phyloP scores from a whole-genome alignment of 768 basidiomycete genomes.

The Rhizopogon salebrosus region DNA sequence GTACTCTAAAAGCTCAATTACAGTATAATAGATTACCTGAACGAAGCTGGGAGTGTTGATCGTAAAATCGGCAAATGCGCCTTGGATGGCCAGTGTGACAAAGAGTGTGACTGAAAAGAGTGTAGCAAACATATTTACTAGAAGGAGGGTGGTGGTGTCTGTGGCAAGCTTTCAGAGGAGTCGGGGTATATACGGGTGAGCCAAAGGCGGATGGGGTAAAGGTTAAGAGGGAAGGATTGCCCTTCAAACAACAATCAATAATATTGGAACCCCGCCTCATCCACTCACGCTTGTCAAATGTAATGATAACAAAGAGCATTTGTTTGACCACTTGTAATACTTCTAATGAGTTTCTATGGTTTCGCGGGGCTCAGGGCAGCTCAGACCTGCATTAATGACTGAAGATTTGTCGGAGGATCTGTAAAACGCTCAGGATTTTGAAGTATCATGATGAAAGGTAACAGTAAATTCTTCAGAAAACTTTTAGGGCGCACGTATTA shows the following conservation, averaged over 20 bases:
- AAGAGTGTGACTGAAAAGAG: conserved; percentile 72
- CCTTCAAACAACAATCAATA: conserved; percentile 20
- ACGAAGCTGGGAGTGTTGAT: conserved; percentile 46
- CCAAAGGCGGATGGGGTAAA: conserved; percentile 19
- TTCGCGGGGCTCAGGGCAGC: too few relatives aligned
- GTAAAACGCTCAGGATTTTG: too few relatives aligned
- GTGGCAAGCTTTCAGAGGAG: background rate
- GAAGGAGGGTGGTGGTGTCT: conserved; percentile 1
- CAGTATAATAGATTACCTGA: conserved; percentile 36
- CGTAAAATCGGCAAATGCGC: conserved; percentile 48
- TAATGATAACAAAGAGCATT: too few relatives aligned
- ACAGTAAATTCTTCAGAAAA: too few relatives aligned
- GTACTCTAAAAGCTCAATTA: background rate
- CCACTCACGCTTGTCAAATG: too few relatives aligned
- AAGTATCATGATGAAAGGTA: too few relatives aligned
- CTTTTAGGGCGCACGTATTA: too few relatives aligned
- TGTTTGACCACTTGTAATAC: too few relatives aligned
- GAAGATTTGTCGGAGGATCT: too few relatives aligned
- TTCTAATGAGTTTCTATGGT: too few relatives aligned
- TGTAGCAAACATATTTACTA: conserved; percentile 66
- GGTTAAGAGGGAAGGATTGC: conserved; percentile 22
- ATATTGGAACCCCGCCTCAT: conserved; percentile 31
- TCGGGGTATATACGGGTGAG: conserved; percentile 18
- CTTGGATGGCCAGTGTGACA: conserved; percentile 45
- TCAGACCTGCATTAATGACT: too few relatives aligned